Evolutionary conservation across 306 rosid genomes (phyloP).

Genomic region (Dicorynia guianensis): DNA sequence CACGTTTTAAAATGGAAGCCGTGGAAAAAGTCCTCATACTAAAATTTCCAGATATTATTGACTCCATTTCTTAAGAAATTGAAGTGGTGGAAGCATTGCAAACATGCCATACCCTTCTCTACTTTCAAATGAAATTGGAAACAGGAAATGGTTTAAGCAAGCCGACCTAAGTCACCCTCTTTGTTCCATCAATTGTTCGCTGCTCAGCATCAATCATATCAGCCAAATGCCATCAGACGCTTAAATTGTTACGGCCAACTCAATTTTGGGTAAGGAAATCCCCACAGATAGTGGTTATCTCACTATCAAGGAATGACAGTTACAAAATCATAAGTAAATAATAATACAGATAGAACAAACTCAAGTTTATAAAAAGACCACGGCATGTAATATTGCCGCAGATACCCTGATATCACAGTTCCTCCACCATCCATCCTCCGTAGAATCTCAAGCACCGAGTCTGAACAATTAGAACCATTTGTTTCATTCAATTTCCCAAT

Average conservation of each 20-base stretch:
- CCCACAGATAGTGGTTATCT: slow-evolving; percentile 40
- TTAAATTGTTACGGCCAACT: slow-evolving; percentile 16
- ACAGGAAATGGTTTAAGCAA: too few relatives aligned
- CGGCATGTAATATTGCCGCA: slow-evolving; percentile 49
- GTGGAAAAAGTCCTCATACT: too few relatives aligned
- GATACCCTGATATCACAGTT: slow-evolving; percentile 42
- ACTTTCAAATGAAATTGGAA: too few relatives aligned
- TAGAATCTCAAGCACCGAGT: slow-evolving; percentile 33
- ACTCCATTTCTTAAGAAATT: too few relatives aligned
- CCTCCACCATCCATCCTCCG: slow-evolving; percentile 39
- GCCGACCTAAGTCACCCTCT: too few relatives aligned
- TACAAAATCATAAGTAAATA: slow-evolving; percentile 42
- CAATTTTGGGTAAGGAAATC: slow-evolving; percentile 5
- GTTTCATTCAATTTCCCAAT: slow-evolving; percentile 44
- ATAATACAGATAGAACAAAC: slow-evolving; percentile 12
- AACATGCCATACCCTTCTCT: too few relatives aligned
- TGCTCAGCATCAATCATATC: background rate
- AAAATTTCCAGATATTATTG: too few relatives aligned
- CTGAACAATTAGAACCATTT: slow-evolving; percentile 45
- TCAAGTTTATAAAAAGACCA: too few relatives aligned
- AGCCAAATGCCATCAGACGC: background rate
- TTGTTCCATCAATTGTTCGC: too few relatives aligned
- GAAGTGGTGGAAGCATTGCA: too few relatives aligned
- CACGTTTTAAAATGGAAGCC: too few relatives aligned
- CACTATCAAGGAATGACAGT: slow-evolving; percentile 40